These are phyloP conservation scores for Ceratobasidium sp. DNA, from an alignment of 1,284 basidiomycete species.

Conservation along the genomic window DNA sequence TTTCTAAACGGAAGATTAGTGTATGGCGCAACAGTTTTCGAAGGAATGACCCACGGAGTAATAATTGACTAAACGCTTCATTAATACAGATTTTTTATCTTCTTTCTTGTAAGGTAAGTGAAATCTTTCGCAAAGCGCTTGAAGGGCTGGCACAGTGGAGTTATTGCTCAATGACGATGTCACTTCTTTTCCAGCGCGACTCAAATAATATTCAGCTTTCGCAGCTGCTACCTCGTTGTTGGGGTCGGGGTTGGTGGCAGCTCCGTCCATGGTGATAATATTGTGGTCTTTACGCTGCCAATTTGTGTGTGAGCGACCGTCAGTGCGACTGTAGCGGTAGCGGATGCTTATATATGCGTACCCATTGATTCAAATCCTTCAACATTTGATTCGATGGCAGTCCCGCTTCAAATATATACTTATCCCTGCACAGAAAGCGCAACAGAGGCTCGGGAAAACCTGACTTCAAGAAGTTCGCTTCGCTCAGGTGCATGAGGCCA, in stretches of 20 bases:
- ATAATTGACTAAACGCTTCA: not conserved
- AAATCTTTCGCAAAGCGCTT: not conserved
- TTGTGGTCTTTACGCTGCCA: not conserved
- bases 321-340: not conserved
- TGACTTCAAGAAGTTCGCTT: not conserved
- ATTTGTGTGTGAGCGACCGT: not conserved
- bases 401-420: not conserved
- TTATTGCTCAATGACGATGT: too few relatives aligned
- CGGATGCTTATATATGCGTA: not conserved
- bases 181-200: not conserved
- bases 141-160: not conserved
- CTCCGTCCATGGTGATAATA: not conserved
- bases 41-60: not conserved
- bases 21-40: not conserved
- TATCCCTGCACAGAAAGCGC: not conserved
- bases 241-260: not conserved
- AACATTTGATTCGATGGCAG: not conserved
- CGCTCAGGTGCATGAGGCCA: not conserved
- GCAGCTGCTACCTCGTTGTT: not conserved
- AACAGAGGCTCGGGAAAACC: not conserved
- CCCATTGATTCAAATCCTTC: not conserved
- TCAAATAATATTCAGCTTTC: not conserved
- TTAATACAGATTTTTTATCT: not conserved
- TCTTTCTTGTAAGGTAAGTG: not conserved
- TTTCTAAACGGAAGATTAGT: not conserved